Percentiles rank a stretch among this genome's conserved stretches.
These are phyloP conservation scores for Ogataea ganodermae DNA, from an alignment of 805 yeast species.

Conservation along the genomic window DNA sequence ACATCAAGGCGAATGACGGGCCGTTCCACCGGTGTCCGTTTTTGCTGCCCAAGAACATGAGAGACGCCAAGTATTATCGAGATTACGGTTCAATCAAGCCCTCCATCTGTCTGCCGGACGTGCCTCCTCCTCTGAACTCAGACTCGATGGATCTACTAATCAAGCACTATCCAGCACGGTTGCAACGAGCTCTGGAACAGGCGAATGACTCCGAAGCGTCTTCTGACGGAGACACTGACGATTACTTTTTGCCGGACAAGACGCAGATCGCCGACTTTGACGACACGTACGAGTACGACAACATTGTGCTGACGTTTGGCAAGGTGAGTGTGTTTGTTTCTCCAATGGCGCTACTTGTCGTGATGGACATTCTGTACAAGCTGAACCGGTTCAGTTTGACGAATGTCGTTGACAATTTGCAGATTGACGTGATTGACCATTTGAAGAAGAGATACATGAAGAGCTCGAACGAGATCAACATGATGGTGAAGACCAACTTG, in stretches of 20 bases:
- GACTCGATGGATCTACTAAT: conserved; percentile 47
- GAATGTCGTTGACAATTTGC: conserved; percentile 63
- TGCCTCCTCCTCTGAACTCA: conserved; percentile 58
- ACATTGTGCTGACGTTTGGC: conserved; percentile 56
- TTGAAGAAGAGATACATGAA: conserved; percentile 29
- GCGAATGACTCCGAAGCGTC: conserved; percentile 10
- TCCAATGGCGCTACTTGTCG: conserved; percentile 35
- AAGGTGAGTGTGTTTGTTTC: conserved; percentile 48
- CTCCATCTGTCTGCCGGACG: conserved; percentile 62
- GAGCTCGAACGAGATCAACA: conserved; percentile 40
- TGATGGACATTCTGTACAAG: conserved; percentile 37
- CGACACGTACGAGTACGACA: conserved; percentile 52
- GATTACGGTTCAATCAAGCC: conserved; percentile 56
- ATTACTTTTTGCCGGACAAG: not conserved
- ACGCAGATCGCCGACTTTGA: not conserved
- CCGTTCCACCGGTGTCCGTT: conserved; percentile 83
- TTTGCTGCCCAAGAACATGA: conserved; percentile 53
- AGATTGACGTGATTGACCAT: conserved; percentile 54
- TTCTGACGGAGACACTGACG: conserved; percentile 1
- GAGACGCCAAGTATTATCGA: conserved; percentile 49
- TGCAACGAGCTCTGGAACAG: conserved; percentile 20
- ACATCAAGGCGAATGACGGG: conserved; percentile 71
- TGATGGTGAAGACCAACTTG: conserved; percentile 51
- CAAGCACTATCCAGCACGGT: conserved; percentile 34
- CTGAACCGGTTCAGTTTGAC: conserved; percentile 45